Conservation (phyloP, 768 basidiomycete genomes). For the Termitomyces eurrhizus region DNA sequence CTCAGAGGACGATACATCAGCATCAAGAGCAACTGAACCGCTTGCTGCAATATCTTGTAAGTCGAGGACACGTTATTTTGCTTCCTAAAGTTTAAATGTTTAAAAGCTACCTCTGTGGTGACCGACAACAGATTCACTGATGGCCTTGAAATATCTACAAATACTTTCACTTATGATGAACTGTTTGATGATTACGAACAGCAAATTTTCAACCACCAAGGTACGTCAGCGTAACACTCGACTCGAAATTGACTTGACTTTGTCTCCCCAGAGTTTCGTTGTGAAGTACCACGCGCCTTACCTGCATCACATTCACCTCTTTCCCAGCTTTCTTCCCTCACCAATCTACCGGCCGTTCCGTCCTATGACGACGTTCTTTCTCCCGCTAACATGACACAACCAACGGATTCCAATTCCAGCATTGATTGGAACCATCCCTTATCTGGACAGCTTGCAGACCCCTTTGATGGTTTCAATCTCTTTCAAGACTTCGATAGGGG, state of each 20-base stretch:
- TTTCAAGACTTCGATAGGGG: neutral
- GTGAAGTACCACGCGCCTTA: neutral
- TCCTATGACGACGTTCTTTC: neutral
- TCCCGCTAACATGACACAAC: neutral
- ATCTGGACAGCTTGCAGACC: neutral
- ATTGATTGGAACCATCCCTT: neutral
- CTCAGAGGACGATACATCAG: neutral
- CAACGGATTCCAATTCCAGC: neutral
- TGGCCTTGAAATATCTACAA: neutral
- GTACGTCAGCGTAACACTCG: neutral
- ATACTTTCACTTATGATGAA: conserved; percentile 7
- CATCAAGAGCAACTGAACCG: neutral
- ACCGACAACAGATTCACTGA: too few species aligned
- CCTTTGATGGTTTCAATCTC: neutral
- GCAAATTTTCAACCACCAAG: neutral
- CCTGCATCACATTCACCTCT: neutral
- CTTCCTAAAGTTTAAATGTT: neutral
- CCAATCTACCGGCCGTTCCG: conserved; percentile 1
- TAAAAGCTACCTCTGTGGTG: neutral
- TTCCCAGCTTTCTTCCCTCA: neutral
- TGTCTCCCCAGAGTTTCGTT: neutral
- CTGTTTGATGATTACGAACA: conserved; percentile 10
- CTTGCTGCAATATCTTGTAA: neutral
- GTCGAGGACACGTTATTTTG: neutral
- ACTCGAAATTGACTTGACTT: neutral